Evolutionary conservation across 1,139 yeast species (phyloP).

Genomic region (Blastobotrys persicus): DNA sequence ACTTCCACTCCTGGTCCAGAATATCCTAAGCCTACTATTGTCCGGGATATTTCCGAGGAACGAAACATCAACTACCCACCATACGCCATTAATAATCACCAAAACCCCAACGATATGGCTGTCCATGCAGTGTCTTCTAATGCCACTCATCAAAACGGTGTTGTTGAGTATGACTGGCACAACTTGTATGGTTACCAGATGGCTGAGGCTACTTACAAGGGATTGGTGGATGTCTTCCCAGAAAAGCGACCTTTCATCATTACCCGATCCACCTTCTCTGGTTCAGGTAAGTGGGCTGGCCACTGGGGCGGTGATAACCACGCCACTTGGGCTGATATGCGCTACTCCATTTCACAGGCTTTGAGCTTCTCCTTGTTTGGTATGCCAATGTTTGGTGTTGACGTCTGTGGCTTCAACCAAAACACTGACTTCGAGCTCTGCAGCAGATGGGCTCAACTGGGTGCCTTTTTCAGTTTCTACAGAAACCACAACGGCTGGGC

Average conservation of each 20-base stretch:
- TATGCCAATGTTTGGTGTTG: constrained; percentile 25
- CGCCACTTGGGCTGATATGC: constrained; percentile 22
- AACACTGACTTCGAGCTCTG: constrained; percentile 23
- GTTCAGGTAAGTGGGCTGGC: constrained; percentile 23
- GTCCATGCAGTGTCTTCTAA: constrained; percentile 37
- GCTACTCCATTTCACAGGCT: constrained; percentile 21
- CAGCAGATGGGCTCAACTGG: constrained; percentile 24
- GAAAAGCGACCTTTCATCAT: constrained; percentile 25
- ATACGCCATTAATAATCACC: constrained; percentile 31
- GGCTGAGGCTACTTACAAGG: constrained; percentile 18
- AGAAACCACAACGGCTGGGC: constrained; percentile 22
- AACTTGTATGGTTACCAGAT: constrained; percentile 22
- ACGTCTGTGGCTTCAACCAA: constrained; percentile 23
- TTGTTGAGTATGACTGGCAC: constrained; percentile 35
- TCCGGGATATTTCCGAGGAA: constrained; percentile 31
- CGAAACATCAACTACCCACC: constrained; percentile 40
- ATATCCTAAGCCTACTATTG: constrained; percentile 24
- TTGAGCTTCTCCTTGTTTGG: constrained; percentile 23
- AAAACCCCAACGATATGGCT: constrained; percentile 31
- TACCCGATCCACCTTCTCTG: constrained; percentile 24
- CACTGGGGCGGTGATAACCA: constrained; percentile 30
- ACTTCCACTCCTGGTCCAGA: constrained; percentile 22
- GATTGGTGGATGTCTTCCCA: constrained; percentile 14
- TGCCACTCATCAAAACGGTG: constrained; percentile 39
- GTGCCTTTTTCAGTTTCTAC: constrained; percentile 25